These are phyloP conservation scores for Ustilago bromivora DNA, from an alignment of 1,284 basidiomycete genomes.

Conservation along the genomic window DNA sequence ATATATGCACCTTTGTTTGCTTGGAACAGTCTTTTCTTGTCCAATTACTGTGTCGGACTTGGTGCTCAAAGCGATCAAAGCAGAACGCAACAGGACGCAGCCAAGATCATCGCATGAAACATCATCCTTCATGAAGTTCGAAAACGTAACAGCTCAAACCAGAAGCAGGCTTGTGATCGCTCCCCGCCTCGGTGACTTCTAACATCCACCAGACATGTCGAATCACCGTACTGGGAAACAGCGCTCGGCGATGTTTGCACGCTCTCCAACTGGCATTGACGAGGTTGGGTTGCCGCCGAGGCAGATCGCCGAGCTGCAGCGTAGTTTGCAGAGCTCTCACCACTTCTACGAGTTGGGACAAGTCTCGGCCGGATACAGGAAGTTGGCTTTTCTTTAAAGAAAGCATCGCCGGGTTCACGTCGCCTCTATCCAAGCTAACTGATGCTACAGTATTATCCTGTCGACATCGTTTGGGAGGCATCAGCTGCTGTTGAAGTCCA, in stretches of 20 bases:
- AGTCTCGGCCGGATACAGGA: background rate
- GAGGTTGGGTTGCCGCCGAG: background rate
- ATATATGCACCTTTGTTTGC: background rate
- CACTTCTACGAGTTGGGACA: background rate
- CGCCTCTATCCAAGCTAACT: too few species aligned
- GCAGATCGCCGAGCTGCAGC: slow-evolving; percentile 19
- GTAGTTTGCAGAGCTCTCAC: background rate
- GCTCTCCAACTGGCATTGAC: background rate
- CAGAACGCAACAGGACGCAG: background rate
- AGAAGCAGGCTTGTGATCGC: background rate
- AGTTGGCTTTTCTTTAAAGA: background rate
- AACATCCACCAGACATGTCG: slow-evolving; percentile 25
- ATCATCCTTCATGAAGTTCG: background rate
- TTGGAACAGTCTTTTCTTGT: background rate
- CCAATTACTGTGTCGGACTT: background rate
- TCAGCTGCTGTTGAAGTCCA: background rate
- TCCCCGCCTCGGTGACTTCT: slow-evolving; percentile 30
- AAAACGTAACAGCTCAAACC: background rate
- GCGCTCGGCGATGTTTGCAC: slow-evolving; percentile 9
- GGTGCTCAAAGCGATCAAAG: background rate
- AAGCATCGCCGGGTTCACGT: background rate
- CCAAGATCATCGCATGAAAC: slow-evolving; percentile 9
- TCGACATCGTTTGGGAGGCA: background rate
- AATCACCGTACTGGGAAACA: background rate
- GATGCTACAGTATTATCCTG: background rate